Evolutionary conservation across 1,284 basidiomycete genomes (phyloP).

Genomic region (Coniferiporia weirii): DNA sequence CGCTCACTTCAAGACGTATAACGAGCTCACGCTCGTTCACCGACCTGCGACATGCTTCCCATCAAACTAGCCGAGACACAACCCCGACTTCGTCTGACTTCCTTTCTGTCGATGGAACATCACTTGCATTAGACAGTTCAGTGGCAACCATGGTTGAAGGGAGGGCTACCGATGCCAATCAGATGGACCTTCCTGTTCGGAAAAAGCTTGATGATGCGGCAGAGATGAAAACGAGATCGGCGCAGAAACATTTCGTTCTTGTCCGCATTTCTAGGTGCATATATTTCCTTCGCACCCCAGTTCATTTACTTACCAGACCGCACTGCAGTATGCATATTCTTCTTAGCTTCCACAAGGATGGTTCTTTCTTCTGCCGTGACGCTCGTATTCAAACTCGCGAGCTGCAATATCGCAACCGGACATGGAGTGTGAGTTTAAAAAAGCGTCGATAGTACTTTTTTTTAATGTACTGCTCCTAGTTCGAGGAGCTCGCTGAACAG

Average conservation of each 20-base stretch:
- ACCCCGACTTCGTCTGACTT: background rate
- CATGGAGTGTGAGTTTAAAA: conserved; percentile 64
- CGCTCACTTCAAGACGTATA: conserved; percentile 41
- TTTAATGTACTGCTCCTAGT: conserved; percentile 36
- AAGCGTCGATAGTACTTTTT: conserved; percentile 3
- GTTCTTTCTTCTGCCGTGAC: conserved; percentile 68
- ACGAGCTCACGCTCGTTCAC: conserved; percentile 65
- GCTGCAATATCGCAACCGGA: conserved; percentile 82
- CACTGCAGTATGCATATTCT: conserved; percentile 53
- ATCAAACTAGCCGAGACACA: conserved; percentile 5
- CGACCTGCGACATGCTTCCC: conserved; percentile 49
- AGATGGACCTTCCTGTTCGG: background rate
- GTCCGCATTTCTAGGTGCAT: conserved; percentile 71
- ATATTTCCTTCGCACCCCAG: background rate
- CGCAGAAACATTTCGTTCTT: conserved; percentile 80
- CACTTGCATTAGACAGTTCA: conserved; percentile 3
- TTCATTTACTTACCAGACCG: conserved; percentile 18
- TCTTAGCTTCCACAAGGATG: conserved; percentile 65
- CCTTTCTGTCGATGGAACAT: background rate
- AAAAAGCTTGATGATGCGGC: conserved; percentile 45
- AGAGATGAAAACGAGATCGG: conserved; percentile 73
- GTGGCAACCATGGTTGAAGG: conserved; percentile 10
- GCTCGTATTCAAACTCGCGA: conserved; percentile 68
- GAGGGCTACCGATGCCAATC: conserved; percentile 11
- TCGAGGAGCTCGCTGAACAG: conserved; percentile 78